Conservation (phyloP, 2,329 filamentous ascomycete genomes). For the Penicillium sp. region DNA sequence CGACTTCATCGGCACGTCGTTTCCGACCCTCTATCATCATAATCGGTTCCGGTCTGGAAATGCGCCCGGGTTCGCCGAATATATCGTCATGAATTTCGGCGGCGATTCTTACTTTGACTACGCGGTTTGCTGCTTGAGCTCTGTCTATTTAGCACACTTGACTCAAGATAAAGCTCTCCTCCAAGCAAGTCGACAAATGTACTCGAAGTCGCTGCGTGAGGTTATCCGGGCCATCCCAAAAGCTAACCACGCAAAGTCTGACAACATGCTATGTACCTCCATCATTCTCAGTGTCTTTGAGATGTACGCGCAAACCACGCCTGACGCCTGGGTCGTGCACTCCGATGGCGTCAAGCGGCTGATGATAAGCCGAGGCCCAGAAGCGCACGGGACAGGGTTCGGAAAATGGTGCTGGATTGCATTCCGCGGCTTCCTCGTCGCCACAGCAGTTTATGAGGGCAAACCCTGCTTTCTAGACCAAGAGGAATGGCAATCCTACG, state of each 20-base stretch:
- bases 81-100: slow-evolving; percentile 27
- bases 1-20: slow-evolving; percentile 29
- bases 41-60: slow-evolving; percentile 28
- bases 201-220: slow-evolving; percentile 33
- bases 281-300: slow-evolving; percentile 44
- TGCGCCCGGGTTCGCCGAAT: slow-evolving; percentile 24
- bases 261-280: slow-evolving; percentile 37
- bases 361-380: slow-evolving; percentile 38
- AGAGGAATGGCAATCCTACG: slow-evolving; percentile 35
- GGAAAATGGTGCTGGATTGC: slow-evolving; percentile 39
- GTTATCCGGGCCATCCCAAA: slow-evolving; percentile 32
- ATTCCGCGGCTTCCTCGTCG: slow-evolving; percentile 41
- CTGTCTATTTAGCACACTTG: slow-evolving; percentile 28
- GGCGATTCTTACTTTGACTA: slow-evolving; percentile 27
- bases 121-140: slow-evolving; percentile 29
- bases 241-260: slow-evolving; percentile 28
- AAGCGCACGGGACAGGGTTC: slow-evolving; percentile 31
- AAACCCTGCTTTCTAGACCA: slow-evolving; percentile 39
- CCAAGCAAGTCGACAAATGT: slow-evolving; percentile 31
- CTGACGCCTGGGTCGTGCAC: slow-evolving; percentile 40
- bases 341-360: slow-evolving; percentile 37
- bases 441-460: slow-evolving; percentile 35
- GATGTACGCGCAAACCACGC: slow-evolving; percentile 40
- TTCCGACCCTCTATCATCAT: slow-evolving; percentile 31
- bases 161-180: slow-evolving; percentile 26